Evolutionary conservation across 257 asterid genomes (phyloP), one percentile per base, ranked within the genome.

Genomic region (Forsythia viridissima): DNA sequence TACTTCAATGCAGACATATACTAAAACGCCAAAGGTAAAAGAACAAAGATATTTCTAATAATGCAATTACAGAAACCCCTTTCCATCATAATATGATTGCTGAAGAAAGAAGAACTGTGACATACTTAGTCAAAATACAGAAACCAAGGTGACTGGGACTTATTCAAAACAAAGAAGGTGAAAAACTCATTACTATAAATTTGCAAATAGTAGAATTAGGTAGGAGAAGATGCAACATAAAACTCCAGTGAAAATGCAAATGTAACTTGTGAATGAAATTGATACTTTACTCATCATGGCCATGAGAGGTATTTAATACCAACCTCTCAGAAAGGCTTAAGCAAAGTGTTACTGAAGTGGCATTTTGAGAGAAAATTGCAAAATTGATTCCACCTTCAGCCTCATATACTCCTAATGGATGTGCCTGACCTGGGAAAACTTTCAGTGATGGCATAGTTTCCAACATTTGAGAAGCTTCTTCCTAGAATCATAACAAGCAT

Each of bases 291-390:
- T 52, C 34, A 63, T 52, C 34, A 63, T 65, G 39, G 73, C 57
- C 11, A 78, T 71, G 39, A 75, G 76, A 73, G 42, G 72, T 80
- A 76, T 68, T 68, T 36, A 44, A 82, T 70, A 66, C 87, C 39
- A 68, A 95, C 99, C 99, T 88, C 75, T 85, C 86, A 63, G 86
- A 89, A 80, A 89, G 94, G 78, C 84, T 70, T 76, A 95, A 83
- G 84, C 98, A 90, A 59, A 95, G 99, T 5, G 93, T 92, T 81
- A 93, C 93, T 37, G 90, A 81, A 57, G 95, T 90, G 77, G 97
- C 97, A 93, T 93, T 91, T 85, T 87, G 93, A 51, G 99, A 91
- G 84, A 91, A 95, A 79, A 95, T 88, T 8, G 99, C 96, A 84
- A 95, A 95, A 85, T 95, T 95, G 80, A 77, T 86, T 71, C 99